Percentiles rank a stretch among this genome's conserved stretches.
phyloP scores from a whole-genome alignment of 345 rosid genomes.

The Geranium brycei region DNA sequence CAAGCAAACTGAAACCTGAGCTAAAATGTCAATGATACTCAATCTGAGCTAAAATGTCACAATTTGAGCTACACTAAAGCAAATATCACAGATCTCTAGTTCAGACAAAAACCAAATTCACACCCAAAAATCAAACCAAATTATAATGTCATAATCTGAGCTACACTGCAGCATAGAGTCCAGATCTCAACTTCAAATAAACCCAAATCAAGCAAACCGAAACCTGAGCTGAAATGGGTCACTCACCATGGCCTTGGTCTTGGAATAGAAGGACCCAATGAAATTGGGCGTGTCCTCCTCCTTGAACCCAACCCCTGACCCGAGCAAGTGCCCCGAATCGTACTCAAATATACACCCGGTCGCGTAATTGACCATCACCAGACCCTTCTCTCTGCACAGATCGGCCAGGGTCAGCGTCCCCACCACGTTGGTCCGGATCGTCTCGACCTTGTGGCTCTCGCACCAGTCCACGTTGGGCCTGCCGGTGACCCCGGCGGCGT shows the following conservation, averaged over 20 bases:
- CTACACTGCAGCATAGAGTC: too few species aligned
- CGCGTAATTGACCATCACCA: constrained; percentile 63
- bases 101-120: too few species aligned
- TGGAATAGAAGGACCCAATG: constrained; percentile 76
- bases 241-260: constrained; percentile 90
- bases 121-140: too few species aligned
- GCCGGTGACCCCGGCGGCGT: constrained; percentile 93
- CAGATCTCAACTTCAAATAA: too few species aligned
- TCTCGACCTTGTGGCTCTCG: constrained; percentile 85
- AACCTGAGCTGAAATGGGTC: too few species aligned
- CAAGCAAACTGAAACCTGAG: too few species aligned
- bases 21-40: too few species aligned
- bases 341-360: constrained; percentile 91
- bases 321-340: constrained; percentile 51
- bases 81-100: too few species aligned
- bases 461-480: constrained; percentile 96
- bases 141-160: too few species aligned
- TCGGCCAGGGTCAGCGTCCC: constrained; percentile 86
- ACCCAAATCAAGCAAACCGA: too few species aligned
- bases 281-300: constrained; percentile 88
- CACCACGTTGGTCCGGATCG: constrained; percentile 69
- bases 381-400: constrained; percentile 58
- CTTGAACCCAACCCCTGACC: constrained; percentile 77
- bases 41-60: too few species aligned
- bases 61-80: too few species aligned